Conservation (phyloP, 2,329 filamentous ascomycete genomes). For the Ophiostoma tasmaniense region DNA sequence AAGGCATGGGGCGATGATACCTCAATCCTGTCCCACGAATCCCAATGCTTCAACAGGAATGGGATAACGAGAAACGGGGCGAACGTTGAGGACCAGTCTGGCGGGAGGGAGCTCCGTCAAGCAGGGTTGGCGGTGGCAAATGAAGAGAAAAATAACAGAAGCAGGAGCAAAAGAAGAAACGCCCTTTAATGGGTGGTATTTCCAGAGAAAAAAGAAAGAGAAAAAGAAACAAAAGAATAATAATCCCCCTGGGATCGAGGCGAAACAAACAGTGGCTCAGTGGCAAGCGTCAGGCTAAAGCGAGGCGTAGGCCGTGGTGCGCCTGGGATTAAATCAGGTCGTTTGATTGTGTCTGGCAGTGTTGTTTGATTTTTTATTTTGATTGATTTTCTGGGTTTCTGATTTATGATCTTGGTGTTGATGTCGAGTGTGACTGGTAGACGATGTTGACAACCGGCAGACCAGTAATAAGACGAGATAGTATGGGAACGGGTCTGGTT, state of each 20-base stretch:
- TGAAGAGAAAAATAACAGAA: background rate
- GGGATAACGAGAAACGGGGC: background rate
- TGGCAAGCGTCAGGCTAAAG: background rate
- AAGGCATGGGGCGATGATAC: background rate
- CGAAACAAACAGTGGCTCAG: background rate
- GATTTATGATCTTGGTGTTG: background rate
- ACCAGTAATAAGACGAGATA: background rate
- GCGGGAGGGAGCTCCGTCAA: background rate
- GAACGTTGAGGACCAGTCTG: background rate
- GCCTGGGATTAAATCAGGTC: background rate
- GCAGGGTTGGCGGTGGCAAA: background rate
- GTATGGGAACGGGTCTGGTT: background rate
- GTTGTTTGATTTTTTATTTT: background rate
- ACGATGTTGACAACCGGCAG: background rate
- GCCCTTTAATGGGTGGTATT: background rate
- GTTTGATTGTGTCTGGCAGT: background rate
- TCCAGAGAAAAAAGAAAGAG: background rate
- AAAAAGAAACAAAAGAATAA: background rate
- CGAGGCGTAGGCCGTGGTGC: background rate
- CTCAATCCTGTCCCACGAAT: background rate
- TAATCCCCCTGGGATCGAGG: background rate
- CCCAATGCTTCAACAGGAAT: background rate
- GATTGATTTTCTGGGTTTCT: background rate
- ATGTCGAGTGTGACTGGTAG: background rate
- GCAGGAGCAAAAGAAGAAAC: background rate